Base-by-base conservation (phyloP, 1,284 basidiomycete genomes). In the Rugosomyces carneus region DNA sequence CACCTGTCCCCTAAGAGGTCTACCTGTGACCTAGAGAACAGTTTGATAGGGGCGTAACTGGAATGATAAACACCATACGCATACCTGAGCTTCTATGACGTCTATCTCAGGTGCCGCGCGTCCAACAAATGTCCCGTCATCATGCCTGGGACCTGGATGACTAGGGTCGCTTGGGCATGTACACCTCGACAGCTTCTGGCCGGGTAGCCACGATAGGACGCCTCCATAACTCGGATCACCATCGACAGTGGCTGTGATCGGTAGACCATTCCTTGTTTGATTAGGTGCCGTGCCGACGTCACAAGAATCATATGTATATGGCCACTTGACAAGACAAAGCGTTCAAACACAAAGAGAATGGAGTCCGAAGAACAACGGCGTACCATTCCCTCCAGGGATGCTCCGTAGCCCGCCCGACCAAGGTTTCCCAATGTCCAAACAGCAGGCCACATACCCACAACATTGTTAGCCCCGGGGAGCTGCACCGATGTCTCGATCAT, bases 31-130 rank as follows among this genome's bases (percentile, higher is more conserved):
- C 73, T 76, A 26, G 20, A 31, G 26, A 37, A 9, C 36, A 24
- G 10, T 18, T 21, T 15, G 19, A 21, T 24, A n/a, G 7, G 21
- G 5, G 21, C 16, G 21, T n/a, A 36, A 29, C n/a, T 7, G 23
- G 27, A 44, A 16, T 11, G 15, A 10, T 20, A 13, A 40, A n/a
- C 3, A 34, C 2, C n/a, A 37, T 26, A 13, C 11, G 26, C 55
- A 46, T 50, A 72, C 68, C 62, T 78, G 75, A 26, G 84, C 86
- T 65, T 89, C 87, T 53, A 89, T 76, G 37, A 89, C 66, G 61
- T 89, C 84, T 50, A 89, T 88, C 60, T 89, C 86, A 0, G 87
- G 87, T 1, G 87, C 83, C 0, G 78, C 70, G 29, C 88, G 69
- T 2, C 88, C 89, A 1, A 85, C 79, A 56, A 75, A 89, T 1